Percentiles rank a stretch among this genome's conserved stretches.
phyloP scores from a whole-genome alignment of 805 yeast genomes.

The Yamadazyma kitorensis region DNA sequence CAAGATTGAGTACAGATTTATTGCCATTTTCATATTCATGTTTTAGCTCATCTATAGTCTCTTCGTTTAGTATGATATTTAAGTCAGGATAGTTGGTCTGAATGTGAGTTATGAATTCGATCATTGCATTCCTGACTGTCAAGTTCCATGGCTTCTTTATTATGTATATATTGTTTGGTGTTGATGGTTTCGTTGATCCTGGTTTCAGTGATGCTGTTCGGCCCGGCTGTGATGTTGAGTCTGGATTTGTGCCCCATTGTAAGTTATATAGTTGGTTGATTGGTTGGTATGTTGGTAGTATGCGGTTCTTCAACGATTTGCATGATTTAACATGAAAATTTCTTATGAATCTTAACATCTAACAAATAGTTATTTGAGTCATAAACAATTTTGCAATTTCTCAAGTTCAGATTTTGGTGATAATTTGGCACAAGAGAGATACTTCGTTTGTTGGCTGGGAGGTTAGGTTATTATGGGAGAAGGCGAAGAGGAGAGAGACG shows the following conservation, averaged over 20 bases:
- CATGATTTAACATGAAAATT: conserved; percentile 5
- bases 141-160: conserved; percentile 83
- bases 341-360: conserved; percentile 2
- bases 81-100: conserved; percentile 63
- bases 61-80: conserved; percentile 74
- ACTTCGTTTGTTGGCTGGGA: too few relatives aligned
- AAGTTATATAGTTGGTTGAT: conserved; percentile 6
- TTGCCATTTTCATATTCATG: conserved; percentile 16
- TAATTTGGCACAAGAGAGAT: too few relatives aligned
- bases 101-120: conserved; percentile 59
- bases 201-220: too few relatives aligned
- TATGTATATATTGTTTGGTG: conserved; percentile 66
- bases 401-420: not conserved
- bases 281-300: conserved; percentile 9
- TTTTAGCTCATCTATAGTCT: conserved; percentile 69
- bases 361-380: too few relatives aligned
- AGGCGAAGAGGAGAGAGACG: too few relatives aligned
- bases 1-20: conserved; percentile 22
- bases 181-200: conserved; percentile 4
- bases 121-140: conserved; percentile 63
- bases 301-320: conserved; percentile 4
- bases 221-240: too few relatives aligned
- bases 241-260: too few relatives aligned
- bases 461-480: too few relatives aligned
- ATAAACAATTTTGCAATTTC: not conserved